A percentile compares a stretch with the other conserved stretches of the same genome.
phyloP scores from a whole-genome alignment of 257 asterid genomes.

The Eucommia ulmoides region DNA sequence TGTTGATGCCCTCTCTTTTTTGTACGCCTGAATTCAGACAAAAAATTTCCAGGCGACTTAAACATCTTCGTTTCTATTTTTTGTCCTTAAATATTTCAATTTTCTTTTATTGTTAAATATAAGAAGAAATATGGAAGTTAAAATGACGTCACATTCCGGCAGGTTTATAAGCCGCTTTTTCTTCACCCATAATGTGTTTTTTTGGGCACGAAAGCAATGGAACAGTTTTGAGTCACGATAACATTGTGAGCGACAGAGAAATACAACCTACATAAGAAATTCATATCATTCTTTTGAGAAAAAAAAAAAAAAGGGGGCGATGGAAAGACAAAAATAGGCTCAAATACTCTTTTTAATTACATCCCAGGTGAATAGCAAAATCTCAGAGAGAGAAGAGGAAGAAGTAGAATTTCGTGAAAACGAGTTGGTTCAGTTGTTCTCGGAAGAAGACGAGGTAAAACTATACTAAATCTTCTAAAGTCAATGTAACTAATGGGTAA shows the following conservation, averaged over 20 bases:
- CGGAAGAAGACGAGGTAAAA: constrained; percentile 78
- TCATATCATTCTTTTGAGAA: too few species aligned
- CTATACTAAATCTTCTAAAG: neutral
- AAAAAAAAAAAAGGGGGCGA: constrained; percentile 5
- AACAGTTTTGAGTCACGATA: constrained; percentile 25
- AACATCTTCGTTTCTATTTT: too few species aligned
- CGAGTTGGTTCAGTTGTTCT: constrained; percentile 62
- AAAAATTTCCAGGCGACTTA: too few species aligned
- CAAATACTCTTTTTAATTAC: neutral
- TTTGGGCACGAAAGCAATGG: constrained; percentile 18
- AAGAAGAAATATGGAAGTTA: too few species aligned
- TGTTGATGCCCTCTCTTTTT: too few species aligned
- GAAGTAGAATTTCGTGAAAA: constrained; percentile 46
- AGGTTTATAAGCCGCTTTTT: too few species aligned
- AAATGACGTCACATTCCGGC: neutral
- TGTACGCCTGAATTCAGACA: too few species aligned
- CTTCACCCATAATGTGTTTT: too few species aligned
- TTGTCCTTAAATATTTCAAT: too few species aligned
- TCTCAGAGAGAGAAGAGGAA: constrained; percentile 20
- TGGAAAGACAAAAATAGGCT: neutral
- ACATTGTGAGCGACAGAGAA: constrained; percentile 36
- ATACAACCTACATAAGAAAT: constrained; percentile 26
- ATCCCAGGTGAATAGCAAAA: constrained; percentile 40
- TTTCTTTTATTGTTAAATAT: too few species aligned
- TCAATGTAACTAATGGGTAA: neutral